phyloP scores from a whole-genome alignment of 805 yeast genomes.

The Tetrapisispora fleetii region DNA sequence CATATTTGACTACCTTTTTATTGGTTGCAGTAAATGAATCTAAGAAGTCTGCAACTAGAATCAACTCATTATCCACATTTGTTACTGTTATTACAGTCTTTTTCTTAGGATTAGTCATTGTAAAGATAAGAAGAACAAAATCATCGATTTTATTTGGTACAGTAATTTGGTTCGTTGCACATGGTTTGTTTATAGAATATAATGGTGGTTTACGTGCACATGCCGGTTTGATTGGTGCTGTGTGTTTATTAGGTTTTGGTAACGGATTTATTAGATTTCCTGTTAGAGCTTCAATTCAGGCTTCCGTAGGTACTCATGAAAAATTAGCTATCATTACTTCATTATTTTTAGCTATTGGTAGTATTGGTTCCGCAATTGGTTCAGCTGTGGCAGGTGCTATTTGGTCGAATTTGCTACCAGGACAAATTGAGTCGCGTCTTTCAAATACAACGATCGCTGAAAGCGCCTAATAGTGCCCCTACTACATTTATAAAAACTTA shows the following conservation, averaged over 20 bases:
- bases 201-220: slow-evolving; percentile 41
- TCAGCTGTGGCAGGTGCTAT: slow-evolving; percentile 57
- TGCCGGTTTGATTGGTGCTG: slow-evolving; percentile 54
- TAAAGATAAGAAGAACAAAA: slow-evolving; percentile 42
- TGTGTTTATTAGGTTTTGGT: slow-evolving; percentile 59
- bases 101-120: slow-evolving; percentile 44
- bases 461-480: slow-evolving; percentile 42
- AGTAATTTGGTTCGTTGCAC: slow-evolving; percentile 45
- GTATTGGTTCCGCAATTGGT: slow-evolving; percentile 58
- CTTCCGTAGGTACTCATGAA: slow-evolving; percentile 45
- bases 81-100: slow-evolving; percentile 55
- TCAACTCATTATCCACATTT: slow-evolving; percentile 51
- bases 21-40: slow-evolving; percentile 48
- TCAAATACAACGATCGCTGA: slow-evolving; percentile 28
- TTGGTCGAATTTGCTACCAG: slow-evolving; percentile 52
- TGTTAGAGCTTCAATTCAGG: slow-evolving; percentile 49
- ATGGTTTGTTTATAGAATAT: slow-evolving; percentile 49
- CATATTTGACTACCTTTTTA: slow-evolving; percentile 52
- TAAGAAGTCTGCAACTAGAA: slow-evolving; percentile 55
- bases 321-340: slow-evolving; percentile 55
- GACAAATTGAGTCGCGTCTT: slow-evolving; percentile 31
- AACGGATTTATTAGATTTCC: slow-evolving; percentile 71
- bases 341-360: slow-evolving; percentile 45
- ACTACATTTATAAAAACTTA: slow-evolving; percentile 36
- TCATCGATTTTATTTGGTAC: slow-evolving; percentile 51